A percentile compares a stretch with the other conserved stretches of the same genome.
These are phyloP conservation scores for Fonsecaea pugnacius DNA, from an alignment of 2,329 filamentous ascomycete species.

Conservation along the genomic window DNA sequence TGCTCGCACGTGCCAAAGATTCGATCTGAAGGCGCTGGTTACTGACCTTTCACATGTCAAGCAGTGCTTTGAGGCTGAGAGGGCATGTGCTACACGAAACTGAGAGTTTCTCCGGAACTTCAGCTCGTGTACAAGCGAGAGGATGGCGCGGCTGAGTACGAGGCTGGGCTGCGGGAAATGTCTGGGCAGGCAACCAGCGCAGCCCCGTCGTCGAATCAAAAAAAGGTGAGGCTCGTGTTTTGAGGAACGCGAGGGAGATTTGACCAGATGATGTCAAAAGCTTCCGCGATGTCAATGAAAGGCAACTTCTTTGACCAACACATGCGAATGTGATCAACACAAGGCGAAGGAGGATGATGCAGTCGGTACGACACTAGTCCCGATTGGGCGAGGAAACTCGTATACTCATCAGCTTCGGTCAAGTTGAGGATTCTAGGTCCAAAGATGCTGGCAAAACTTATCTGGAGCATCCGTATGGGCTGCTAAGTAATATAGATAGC, in stretches of 20 bases:
- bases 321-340: not conserved
- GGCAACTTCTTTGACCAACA: not conserved
- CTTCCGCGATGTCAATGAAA: not conserved
- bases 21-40: not conserved
- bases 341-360: not conserved
- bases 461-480: not conserved
- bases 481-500: not conserved
- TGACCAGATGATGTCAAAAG: not conserved
- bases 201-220: not conserved
- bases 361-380: not conserved
- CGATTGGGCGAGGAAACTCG: not conserved
- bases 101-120: not conserved
- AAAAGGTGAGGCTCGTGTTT: not conserved
- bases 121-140: constrained; percentile 8
- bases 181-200: not conserved
- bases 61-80: not conserved
- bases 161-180: constrained; percentile 13
- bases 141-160: constrained; percentile 15
- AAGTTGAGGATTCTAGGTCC: not conserved
- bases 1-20: not conserved
- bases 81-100: constrained; percentile 1
- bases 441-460: not conserved
- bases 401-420: not conserved
- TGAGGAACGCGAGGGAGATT: not conserved
- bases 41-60: constrained; percentile 20